Evolutionary conservation across 768 basidiomycete species (phyloP).

Genomic region (Gyrodon lividus): DNA sequence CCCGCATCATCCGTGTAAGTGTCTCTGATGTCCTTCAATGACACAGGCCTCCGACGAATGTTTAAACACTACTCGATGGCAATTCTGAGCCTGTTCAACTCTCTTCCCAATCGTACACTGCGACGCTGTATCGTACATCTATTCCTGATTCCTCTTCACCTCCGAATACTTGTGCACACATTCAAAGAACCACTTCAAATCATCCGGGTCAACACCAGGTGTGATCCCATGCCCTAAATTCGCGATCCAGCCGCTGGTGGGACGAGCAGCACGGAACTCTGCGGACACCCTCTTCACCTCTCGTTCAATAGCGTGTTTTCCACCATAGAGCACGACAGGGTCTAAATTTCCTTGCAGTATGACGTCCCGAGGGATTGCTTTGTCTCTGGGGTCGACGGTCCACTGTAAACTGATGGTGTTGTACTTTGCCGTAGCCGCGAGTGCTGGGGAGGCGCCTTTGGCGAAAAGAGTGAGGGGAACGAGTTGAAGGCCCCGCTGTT

Average conservation of each 20-base stretch:
- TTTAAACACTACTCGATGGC: not conserved
- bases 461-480: constrained; percentile 92
- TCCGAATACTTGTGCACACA: constrained; percentile 83
- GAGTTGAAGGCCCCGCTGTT: constrained; percentile 47
- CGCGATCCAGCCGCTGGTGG: constrained; percentile 82
- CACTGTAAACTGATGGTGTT: constrained; percentile 92
- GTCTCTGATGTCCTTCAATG: constrained; percentile 1
- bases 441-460: constrained; percentile 84
- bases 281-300: constrained; percentile 82
- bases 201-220: constrained; percentile 92
- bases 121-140: not conserved
- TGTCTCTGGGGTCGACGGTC: constrained; percentile 73
- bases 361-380: constrained; percentile 57
- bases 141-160: constrained; percentile 1
- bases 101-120: not conserved
- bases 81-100: not conserved
- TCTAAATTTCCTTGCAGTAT: constrained; percentile 93
- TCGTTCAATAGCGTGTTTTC: constrained; percentile 78
- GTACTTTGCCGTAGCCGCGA: constrained; percentile 71
- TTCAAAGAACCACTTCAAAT: constrained; percentile 87
- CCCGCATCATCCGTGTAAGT: constrained; percentile 21
- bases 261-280: constrained; percentile 59
- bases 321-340: constrained; percentile 83
- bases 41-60: not conserved
- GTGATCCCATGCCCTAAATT: constrained; percentile 98